These are phyloP conservation scores for Debaryomyces sp. DNA, from an alignment of 1,139 yeast genomes.

Conservation along the genomic window DNA sequence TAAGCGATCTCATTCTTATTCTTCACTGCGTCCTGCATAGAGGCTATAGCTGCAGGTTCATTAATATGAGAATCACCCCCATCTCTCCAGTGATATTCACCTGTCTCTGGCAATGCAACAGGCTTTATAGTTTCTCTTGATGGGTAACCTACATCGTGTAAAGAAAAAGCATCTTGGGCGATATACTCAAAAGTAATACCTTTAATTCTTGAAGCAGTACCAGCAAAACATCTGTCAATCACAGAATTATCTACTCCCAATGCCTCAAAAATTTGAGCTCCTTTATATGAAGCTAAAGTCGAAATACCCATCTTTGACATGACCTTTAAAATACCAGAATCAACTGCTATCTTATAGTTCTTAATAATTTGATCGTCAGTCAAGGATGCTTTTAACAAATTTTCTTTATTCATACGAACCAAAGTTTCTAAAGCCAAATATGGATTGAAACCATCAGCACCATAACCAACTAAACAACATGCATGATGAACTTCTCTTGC, in stretches of 20 bases:
- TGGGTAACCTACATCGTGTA: constrained; percentile 94
- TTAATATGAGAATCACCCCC: constrained; percentile 97
- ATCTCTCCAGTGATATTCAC: constrained; percentile 98
- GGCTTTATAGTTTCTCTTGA: constrained; percentile 72
- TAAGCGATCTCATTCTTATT: constrained; percentile 94
- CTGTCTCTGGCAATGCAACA: constrained; percentile 84
- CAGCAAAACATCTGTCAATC: constrained; percentile 93
- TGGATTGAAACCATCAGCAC: constrained; percentile 96
- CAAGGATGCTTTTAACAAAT: constrained; percentile 61
- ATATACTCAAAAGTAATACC: constrained; percentile 95
- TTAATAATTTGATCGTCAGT: constrained; percentile 61
- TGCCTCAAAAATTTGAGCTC: constrained; percentile 98
- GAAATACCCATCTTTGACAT: constrained; percentile 99
- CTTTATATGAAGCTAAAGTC: constrained; percentile 94
- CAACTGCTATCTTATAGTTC: constrained; percentile 82
- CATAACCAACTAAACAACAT: constrained; percentile 93
- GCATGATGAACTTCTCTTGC: constrained; percentile 97
- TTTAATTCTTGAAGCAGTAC: constrained; percentile 95
- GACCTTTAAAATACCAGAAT: constrained; percentile 91
- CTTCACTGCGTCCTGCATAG: constrained; percentile 94
- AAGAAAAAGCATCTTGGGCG: constrained; percentile 93
- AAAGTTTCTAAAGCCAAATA: constrained; percentile 91
- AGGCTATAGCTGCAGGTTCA: constrained; percentile 93
- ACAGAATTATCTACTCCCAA: constrained; percentile 95
- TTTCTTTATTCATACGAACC: constrained; percentile 81